Percentiles rank a stretch among this genome's conserved stretches.
phyloP scores from a whole-genome alignment of 1,284 basidiomycete genomes.

The Golubevia pallescens region DNA sequence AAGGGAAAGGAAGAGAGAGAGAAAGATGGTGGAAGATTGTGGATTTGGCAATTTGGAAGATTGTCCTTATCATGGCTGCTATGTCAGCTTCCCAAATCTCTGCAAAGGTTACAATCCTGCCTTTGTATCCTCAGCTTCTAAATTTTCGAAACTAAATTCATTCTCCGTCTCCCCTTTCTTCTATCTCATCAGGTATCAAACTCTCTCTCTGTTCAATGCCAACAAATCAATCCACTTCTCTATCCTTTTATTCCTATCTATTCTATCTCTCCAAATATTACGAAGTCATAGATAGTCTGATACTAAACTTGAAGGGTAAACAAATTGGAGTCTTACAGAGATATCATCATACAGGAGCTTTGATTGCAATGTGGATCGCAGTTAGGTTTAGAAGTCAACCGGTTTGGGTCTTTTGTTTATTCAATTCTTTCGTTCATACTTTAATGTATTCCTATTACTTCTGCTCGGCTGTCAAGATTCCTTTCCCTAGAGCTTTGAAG shows the following conservation, averaged over 20 bases:
- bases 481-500: constrained; percentile 46
- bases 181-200: too few relatives aligned
- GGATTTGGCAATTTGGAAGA: neutral
- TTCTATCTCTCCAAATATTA: neutral
- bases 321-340: constrained; percentile 1
- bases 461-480: constrained; percentile 39
- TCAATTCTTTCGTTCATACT: constrained; percentile 54
- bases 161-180: too few relatives aligned
- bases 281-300: neutral
- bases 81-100: too few relatives aligned
- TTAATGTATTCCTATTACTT: constrained; percentile 34
- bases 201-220: too few relatives aligned
- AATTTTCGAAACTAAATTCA: too few relatives aligned
- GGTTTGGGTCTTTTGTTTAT: constrained; percentile 51
- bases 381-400: constrained; percentile 16
- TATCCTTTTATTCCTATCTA: neutral
- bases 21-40: constrained; percentile 22
- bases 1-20: constrained; percentile 28
- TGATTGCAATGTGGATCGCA: neutral
- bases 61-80: neutral
- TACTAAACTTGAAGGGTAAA: neutral
- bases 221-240: neutral
- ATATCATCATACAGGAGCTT: constrained; percentile 1
- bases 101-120: neutral
- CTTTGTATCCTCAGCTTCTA: too few relatives aligned